Conservation (phyloP, 305 asterid species). For the Fraxinus sp. region DNA sequence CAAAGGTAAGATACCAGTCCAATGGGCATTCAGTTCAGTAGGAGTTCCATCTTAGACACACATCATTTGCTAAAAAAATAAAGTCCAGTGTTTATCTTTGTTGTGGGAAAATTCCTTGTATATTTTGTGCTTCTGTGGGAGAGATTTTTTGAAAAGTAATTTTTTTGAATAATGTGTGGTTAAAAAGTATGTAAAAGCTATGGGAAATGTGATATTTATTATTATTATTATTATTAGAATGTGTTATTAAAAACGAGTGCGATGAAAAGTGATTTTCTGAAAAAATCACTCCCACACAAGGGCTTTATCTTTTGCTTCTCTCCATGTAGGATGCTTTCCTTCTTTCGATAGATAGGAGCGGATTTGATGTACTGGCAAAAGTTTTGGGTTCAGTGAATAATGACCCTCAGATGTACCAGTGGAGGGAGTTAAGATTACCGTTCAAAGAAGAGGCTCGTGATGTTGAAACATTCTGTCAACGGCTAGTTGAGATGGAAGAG, state of each 20-base stretch:
- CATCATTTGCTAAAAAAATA: neutral
- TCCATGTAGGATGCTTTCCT: constrained; percentile 70
- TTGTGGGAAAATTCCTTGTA: neutral
- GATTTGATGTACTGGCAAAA: constrained; percentile 80
- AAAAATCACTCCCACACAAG: neutral
- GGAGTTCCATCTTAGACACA: neutral
- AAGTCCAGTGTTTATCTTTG: neutral
- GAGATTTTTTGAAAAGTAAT: neutral
- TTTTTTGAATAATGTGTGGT: too few species aligned
- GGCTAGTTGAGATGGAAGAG: constrained; percentile 81
- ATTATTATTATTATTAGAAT: neutral
- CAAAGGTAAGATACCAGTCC: constrained; percentile 52
- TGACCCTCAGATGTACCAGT: constrained; percentile 64
- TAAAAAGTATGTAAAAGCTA: neutral
- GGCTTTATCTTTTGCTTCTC: constrained; percentile 24
- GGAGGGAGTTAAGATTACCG: constrained; percentile 79
- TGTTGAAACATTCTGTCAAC: constrained; percentile 57
- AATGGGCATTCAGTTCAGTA: neutral
- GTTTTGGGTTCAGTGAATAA: constrained; percentile 52
- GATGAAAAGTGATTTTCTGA: neutral
- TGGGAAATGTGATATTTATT: neutral
- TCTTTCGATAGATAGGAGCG: constrained; percentile 71
- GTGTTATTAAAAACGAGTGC: constrained; percentile 11
- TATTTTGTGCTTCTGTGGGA: neutral
- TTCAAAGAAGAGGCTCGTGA: constrained; percentile 56